Conservation (phyloP, 352 stramenopile species). For the Phytopythium litorale region DNA sequence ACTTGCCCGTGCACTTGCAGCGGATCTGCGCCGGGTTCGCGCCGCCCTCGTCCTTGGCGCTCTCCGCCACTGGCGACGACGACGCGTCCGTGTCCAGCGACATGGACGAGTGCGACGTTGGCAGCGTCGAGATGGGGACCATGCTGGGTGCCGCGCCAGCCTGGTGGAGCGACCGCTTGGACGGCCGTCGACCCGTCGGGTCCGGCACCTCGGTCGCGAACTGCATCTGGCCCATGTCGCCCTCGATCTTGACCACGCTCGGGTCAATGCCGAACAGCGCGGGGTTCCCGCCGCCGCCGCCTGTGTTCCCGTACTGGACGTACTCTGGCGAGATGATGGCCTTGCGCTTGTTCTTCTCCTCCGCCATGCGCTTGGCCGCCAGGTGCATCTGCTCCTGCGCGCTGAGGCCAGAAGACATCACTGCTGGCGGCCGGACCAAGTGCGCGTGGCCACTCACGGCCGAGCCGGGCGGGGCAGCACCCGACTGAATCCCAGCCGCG, state of each 20-base stretch:
- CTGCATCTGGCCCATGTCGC: slow-evolving; percentile 15
- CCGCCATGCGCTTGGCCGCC: slow-evolving; percentile 34
- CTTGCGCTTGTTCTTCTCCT: slow-evolving; percentile 83
- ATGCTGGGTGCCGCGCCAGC: slow-evolving; percentile 9
- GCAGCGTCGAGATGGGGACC: background rate
- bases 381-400: slow-evolving; percentile 42
- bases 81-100: slow-evolving; percentile 6
- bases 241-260: slow-evolving; percentile 23
- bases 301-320: slow-evolving; percentile 55
- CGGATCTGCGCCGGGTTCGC: slow-evolving; percentile 23
- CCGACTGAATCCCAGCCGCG: background rate
- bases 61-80: slow-evolving; percentile 4
- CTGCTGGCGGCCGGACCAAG: background rate
- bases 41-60: slow-evolving; percentile 27
- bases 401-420: slow-evolving; percentile 13
- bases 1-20: slow-evolving; percentile 84
- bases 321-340: slow-evolving; percentile 81
- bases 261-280: slow-evolving; percentile 5
- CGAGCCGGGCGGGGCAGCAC: background rate
- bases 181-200: slow-evolving; percentile 52
- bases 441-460: background rate
- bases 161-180: slow-evolving; percentile 66
- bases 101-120: background rate
- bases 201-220: slow-evolving; percentile 55
- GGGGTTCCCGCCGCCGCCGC: slow-evolving; percentile 5